Base-by-base conservation (phyloP, 2,329 filamentous ascomycete genomes). In the Cladophialophora exuberans region DNA sequence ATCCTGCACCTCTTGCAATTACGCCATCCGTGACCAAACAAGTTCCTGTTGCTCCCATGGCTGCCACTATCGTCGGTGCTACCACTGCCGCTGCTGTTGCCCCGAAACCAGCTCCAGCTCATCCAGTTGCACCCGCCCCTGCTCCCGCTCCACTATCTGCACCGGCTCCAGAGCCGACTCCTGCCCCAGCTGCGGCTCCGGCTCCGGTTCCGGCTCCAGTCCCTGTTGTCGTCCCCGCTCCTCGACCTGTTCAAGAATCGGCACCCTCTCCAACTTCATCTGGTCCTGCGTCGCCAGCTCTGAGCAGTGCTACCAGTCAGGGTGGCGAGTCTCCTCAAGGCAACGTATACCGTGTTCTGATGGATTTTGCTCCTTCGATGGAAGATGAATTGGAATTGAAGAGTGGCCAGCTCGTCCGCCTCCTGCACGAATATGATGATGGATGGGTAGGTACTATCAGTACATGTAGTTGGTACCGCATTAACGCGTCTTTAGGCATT, bases 381-480 rank as follows among this genome's bases (percentile, higher is more conserved):
- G 88, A 90, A 4, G 94, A 99, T 68, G 94, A 99, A 73, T 79
- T 99, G 67, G 88, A 85, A 60, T 80, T 99, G 39, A 82, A 79
- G 60, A 83, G 87, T 54, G 94, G 94, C 48, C 86, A 95, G 60
- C 79, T 99, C 44, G 90, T 97, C 46, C 84, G 93, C 61, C 78
- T 99, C 61, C 79, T 97, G 48, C 93, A 97, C 68, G 92, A 96
- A 73, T 99, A 97, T 67, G 94, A 99, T 69, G 94, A 99, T 74
- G 94, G 94, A 66, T 99, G 94, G 94, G 89, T 93, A 82, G 82
- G 88, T 81, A 26, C 20, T 45, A 52, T 49, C 57, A 65, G 68
- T 57, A 48, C 39, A 63, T 70, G 73, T n/a, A n/a, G n/a, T n/a
- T n/a, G n/a, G n/a, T n/a, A n/a, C n/a, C n/a, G n/a, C n/a, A 71